Base-by-base conservation (phyloP, 2,329 filamentous ascomycete genomes). In the Fusarium floridanum region DNA sequence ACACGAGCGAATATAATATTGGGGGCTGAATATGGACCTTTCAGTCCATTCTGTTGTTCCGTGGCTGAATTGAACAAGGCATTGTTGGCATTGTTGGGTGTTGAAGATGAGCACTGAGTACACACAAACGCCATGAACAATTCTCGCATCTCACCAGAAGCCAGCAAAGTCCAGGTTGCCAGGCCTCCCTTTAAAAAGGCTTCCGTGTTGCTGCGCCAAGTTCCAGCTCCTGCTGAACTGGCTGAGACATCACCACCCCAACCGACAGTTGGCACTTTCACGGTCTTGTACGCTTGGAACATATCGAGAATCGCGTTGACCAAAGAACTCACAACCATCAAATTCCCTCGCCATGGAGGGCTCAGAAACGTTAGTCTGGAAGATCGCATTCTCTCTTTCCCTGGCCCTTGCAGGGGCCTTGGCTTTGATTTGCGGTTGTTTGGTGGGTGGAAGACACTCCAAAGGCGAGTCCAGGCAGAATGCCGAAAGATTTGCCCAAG, bases 241-340 rank as follows among this genome's bases (percentile, higher is more conserved):
- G 39, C 43, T 20, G 43, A 63, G 61, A 63, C 61, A 63, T 24
- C 43, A 34, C 39, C 24, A 32, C 48, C 29, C 48, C 29, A 53
- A 7, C 48, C 16, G 48, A 29, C 24, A 32, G 48, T 22, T 22
- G 10, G 10, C 24, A 32, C 27, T 32, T 27, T 20, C 7, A 9
- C 48, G 29, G 17, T 20, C 27, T 32, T 53, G 24, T 53, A 17
- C 27, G 4, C 17, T 12, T 27, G 27, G 17, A 55, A 20, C 48
- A 55, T 11, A 12, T 12, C 17, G 27, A 53, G 27, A 53, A 53
- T 53, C 48, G 5, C 3, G 7, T 12, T 32, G 24, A 53, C 14
- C 22, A 27, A 22, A 48, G 24, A 53, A 53, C 48, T 32, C 6
- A 4, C 24, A 53, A 53, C 17, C n/a, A 55, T 29, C 27, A 20